phyloP scores from a whole-genome alignment of 345 rosid genomes.

The Citrus trifoliata region DNA sequence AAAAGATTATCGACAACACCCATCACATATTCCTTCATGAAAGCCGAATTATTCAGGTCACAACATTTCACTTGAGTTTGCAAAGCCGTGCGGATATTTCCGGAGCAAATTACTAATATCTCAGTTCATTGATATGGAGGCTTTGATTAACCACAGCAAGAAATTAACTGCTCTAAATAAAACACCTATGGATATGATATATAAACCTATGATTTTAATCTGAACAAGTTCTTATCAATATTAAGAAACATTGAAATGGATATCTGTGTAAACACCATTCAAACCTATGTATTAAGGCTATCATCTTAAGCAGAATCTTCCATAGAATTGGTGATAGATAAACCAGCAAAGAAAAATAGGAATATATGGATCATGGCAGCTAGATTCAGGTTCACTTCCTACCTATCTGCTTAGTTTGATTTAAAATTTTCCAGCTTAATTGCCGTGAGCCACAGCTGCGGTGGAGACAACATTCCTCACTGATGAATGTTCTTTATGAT shows the following conservation, averaged over 20 bases:
- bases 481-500: neutral
- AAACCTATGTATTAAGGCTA: neutral
- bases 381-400: conserved; percentile 3
- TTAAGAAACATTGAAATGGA: neutral
- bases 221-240: neutral
- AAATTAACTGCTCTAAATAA: neutral
- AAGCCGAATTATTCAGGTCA: neutral
- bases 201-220: neutral
- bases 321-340: neutral
- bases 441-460: conserved; percentile 2
- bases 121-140: neutral
- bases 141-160: neutral
- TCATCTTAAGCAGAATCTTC: conserved; percentile 8
- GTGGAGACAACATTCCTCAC: conserved; percentile 2
- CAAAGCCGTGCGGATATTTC: neutral
- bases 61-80: neutral
- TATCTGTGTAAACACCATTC: neutral
- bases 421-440: neutral
- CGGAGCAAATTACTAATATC: too few relatives aligned
- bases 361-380: neutral
- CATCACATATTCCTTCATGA: neutral
- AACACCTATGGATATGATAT: neutral
- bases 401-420: neutral
- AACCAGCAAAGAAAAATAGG: neutral
- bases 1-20: neutral